Evolutionary conservation across 1,139 yeast genomes (phyloP), one percentile per base, ranked within the genome.

Genomic region (Hanseniaspora sp.): DNA sequence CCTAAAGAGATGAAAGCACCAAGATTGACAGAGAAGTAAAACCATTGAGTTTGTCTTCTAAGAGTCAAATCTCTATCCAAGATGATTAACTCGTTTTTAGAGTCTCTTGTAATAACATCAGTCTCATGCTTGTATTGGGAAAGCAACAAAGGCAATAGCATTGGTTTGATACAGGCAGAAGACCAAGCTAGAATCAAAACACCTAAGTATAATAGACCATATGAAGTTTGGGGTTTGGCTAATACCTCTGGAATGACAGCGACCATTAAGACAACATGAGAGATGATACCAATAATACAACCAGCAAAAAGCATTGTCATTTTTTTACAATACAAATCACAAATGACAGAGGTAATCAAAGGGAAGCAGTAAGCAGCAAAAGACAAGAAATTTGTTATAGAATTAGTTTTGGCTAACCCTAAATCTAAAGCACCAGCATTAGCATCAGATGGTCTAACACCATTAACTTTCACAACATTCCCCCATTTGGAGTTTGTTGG

Each of bases 291-390:
- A 54, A 83, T 63, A 58, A 74, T 71, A 57, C 83, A 71, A 62
- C 82, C 82, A 52, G 74, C 72, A 64, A 78, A 75, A 62, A 86
- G 83, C 48, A 94, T 81, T 63, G 74, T 78, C 70, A 77, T 80
- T 65, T 83, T 81, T 57, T 95, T 94, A 72, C 78, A 76, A 67
- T 72, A 80, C 60, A 84, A 79, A 69, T 86, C 95, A 53, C 94
- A 80, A 35, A 85, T 61, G 69, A 81, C 79, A 57, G 90, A 95
- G 64, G 90, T 90, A 56, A 81, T 70, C 57, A 86, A 74, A 39
- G 95, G 95, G 46, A 92, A 82, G 48, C 84, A 74, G 66, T 86
- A 86, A 65, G 90, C 83, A 84, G 88, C 81, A 64, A 86, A 85
- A 65, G 83, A 86, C 74, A 84, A 81, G 63, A 84, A 80, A 65